Evolutionary conservation across 495 filamentous ascomycete species (phyloP), one percentile per base, ranked within the genome.

Genomic region (Margaritispora aquatica): DNA sequence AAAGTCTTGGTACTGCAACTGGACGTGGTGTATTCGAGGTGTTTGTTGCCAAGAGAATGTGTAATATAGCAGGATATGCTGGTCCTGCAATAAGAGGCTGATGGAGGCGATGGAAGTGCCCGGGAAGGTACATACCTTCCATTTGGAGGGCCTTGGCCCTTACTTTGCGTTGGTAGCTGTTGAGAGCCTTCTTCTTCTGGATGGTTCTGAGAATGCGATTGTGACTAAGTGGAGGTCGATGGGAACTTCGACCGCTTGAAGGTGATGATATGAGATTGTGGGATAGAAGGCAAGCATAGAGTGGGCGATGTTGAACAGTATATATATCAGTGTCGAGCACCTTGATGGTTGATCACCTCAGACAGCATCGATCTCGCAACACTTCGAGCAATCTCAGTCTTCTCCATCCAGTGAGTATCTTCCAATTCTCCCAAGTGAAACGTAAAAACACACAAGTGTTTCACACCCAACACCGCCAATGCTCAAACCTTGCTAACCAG

Each of bases 141-240:
- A 3, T 23, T 50, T 50, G 2, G 21, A 50, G 47, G 47, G 8
- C 26, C 47, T 50, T 50, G 47, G 47, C 47, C 47, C 47, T 50
- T 50, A n/a, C 20, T 50, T 5, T 9, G 26, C 8, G 21, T 13
- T 2, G 7, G 5, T 19, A 24, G 11, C 3, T 44, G 8, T 44
- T n/a, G 38, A 44, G 38, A n/a, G n/a, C n/a, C 38, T 44, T 44
- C 38, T 44, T 44, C 47, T 50, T 50, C 47, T 50, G 47, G 47
- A 4, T 50, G 20, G 9, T 24, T 23, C 4, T 4, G 4, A 50
- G 47, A 13, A 50, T 23, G 20, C 2, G 21, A 23, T 11, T 50
- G 20, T 50, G 47, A 24, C 20, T 24, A 4, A 50, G 7, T 50
- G 47, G 3, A n/a, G 17, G 19, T 9, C 2, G 38, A 10, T 44